phyloP scores from a whole-genome alignment of 371 early-diverging fungal genomes.

The Circinella minor region DNA sequence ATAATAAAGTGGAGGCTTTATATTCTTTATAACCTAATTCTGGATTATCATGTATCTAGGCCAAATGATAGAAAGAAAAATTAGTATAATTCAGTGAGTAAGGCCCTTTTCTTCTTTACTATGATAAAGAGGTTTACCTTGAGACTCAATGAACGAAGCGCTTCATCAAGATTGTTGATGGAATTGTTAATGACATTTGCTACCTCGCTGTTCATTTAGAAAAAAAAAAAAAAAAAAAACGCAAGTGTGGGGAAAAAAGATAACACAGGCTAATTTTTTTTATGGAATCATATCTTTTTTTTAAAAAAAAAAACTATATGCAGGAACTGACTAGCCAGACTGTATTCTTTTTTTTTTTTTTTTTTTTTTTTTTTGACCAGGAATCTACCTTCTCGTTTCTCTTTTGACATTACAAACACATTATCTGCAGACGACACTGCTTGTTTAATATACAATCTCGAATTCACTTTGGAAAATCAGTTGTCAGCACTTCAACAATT shows the following conservation, averaged over 20 bases:
- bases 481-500: too few relatives aligned
- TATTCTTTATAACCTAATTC: conserved; percentile 65
- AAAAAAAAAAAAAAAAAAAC: neutral
- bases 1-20: conserved; percentile 53
- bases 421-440: too few relatives aligned
- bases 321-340: neutral
- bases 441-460: too few relatives aligned
- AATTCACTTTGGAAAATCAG: too few relatives aligned
- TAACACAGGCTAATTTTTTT: too few relatives aligned
- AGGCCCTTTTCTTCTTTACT: too few relatives aligned
- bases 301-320: too few relatives aligned
- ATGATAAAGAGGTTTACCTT: conserved; percentile 29
- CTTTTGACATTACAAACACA: too few relatives aligned
- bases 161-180: conserved; percentile 40
- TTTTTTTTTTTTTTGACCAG: neutral
- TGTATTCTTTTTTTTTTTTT: too few relatives aligned
- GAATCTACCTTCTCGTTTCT: too few relatives aligned
- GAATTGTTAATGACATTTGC: conserved; percentile 38
- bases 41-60: conserved; percentile 66
- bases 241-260: neutral
- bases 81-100: neutral
- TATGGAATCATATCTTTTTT: too few relatives aligned
- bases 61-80: neutral
- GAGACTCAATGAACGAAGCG: conserved; percentile 56
- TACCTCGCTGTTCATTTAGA: conserved; percentile 20